Evolutionary conservation across 495 filamentous ascomycete species (phyloP), one percentile per base, ranked within the genome.

Genomic region (Xylaria nigripes): DNA sequence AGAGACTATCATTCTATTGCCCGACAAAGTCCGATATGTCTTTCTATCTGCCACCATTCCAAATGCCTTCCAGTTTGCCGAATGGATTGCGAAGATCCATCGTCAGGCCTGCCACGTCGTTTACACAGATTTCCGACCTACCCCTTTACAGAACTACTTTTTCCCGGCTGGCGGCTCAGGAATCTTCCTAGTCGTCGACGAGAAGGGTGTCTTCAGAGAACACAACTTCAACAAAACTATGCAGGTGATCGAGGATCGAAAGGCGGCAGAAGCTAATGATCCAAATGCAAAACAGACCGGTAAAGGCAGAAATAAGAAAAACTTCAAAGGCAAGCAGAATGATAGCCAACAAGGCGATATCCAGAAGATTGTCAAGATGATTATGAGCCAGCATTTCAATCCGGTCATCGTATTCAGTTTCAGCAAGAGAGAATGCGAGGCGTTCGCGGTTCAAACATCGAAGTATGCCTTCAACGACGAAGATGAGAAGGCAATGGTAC

Each of bases 351-450:
- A 80, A 8, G 84, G 82, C 3, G 93, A 98, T 68, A 95, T 98
- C 51, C 91, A 87, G 72, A 96, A 96, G 74, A 93, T 98, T 58
- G 87, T 97, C 46, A 87, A 85, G 65, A 97, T 97, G 94, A 95
- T 96, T 59, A 95, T 98, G 86, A 75, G 88, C 66, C 93, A 90
- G 71, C 90, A 85, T 60, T 89, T 89, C 68, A 96, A 97, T 61
- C 93, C 93, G 1, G 94, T 97, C 61, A 98, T 98, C 62, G 90
- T 98, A 38, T 98, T 98, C 80, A 95, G 88, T 67, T 98, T 98
- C 77, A 95, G 90, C 76, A 98, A 98, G 75, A 81, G 93, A 47
- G 89, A 96, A 55, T 96, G 91, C 66, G 93, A 98, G 71, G 76
- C 78, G 44, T 80, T 87, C 63, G 93, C 93, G 18, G 71, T 98